A percentile compares a stretch with the other conserved stretches of the same genome.
Conservation (phyloP, 1,139 yeast species). For the Magnusiomyces magnusii region DNA sequence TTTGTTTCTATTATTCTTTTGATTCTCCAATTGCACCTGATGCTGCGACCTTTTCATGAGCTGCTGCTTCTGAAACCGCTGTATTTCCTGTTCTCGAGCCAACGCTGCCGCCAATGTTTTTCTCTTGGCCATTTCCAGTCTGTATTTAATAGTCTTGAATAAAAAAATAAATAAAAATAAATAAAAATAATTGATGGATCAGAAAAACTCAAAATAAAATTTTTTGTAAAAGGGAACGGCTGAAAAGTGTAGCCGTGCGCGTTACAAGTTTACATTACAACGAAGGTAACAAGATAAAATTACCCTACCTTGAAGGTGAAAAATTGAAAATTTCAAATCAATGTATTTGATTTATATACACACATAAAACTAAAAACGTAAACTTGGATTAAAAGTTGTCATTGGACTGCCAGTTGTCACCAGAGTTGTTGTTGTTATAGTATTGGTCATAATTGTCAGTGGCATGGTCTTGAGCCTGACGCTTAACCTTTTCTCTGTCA, state of each 20-base stretch:
- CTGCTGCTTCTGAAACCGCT: not conserved
- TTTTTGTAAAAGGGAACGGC: no score
- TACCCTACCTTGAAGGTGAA: no score
- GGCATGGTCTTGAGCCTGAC: slow-evolving; percentile 24
- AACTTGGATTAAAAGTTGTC: slow-evolving; percentile 14
- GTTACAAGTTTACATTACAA: no score
- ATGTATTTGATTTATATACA: no score
- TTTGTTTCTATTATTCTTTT: slow-evolving; percentile 2
- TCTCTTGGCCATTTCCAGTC: slow-evolving; percentile 1
- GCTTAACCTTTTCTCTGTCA: slow-evolving; percentile 37
- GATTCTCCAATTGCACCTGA: not conserved
- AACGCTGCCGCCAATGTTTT: slow-evolving; percentile 6
- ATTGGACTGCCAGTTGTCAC: slow-evolving; percentile 23
- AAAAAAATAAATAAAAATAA: no score
- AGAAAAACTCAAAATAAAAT: no score
- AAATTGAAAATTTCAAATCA: no score
- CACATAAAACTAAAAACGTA: not conserved
- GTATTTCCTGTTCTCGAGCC: not conserved
- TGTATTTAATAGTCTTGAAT: no score
- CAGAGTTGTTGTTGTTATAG: slow-evolving; percentile 22
- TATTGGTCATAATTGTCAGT: slow-evolving; percentile 27
- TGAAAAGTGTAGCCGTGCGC: no score
- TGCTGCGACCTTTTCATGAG: not conserved
- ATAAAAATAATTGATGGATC: no score
- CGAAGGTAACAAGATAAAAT: no score